phyloP scores from a whole-genome alignment of 139 green algal species.

The Ettlia oleoabundans region DNA sequence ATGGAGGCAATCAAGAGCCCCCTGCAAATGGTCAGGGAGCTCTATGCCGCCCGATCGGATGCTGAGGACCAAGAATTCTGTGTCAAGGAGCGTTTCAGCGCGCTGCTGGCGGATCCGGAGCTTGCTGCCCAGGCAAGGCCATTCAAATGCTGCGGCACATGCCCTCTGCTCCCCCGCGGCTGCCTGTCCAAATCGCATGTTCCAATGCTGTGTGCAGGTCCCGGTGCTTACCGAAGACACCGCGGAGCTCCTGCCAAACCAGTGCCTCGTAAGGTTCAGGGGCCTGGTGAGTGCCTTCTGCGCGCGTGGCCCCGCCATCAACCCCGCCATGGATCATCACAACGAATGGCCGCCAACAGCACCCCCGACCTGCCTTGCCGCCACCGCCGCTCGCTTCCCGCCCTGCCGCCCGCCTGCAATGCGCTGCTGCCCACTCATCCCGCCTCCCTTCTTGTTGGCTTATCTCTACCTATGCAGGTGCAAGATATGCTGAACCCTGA shows the following conservation, averaged over 20 bases:
- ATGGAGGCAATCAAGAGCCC: slow-evolving; percentile 10
- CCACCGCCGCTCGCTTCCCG: background rate
- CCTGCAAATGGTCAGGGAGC: background rate
- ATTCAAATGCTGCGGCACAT: slow-evolving; percentile 38
- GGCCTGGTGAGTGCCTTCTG: slow-evolving; percentile 76
- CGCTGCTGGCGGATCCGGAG: slow-evolving; percentile 1
- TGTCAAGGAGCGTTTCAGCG: slow-evolving; percentile 7
- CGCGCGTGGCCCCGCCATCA: no score
- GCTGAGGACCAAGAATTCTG: slow-evolving; percentile 8
- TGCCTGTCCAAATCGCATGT: no score
- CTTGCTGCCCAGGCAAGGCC: slow-evolving; percentile 1
- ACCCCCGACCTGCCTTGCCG: background rate
- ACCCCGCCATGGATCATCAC: no score
- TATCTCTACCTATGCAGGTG: slow-evolving; percentile 50
- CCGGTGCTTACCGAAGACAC: slow-evolving; percentile 46
- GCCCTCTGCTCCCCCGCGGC: no score
- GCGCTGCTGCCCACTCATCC: background rate
- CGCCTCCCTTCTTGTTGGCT: background rate
- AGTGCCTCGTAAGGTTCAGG: slow-evolving; percentile 64
- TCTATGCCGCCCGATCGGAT: slow-evolving; percentile 5
- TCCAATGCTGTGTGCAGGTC: no score
- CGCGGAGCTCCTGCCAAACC: slow-evolving; percentile 55
- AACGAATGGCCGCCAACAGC: no score
- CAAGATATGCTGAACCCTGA: slow-evolving; percentile 77
- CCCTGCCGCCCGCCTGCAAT: background rate